phyloP scores from a whole-genome alignment of 495 filamentous ascomycete species.

The Neohortaea acidophila region DNA sequence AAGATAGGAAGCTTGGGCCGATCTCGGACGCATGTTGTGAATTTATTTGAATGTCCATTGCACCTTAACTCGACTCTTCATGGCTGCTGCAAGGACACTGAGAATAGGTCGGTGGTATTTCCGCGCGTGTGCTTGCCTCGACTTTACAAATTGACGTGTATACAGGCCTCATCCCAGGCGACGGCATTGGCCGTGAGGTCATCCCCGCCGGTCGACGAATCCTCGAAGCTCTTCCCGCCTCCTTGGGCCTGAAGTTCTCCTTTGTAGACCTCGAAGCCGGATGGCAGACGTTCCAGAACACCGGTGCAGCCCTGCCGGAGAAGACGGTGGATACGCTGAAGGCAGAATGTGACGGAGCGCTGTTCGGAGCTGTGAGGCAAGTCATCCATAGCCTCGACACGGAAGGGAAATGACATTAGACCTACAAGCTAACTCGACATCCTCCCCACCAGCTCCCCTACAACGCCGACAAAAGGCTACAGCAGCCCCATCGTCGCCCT shows the following conservation, averaged over 20 bases:
- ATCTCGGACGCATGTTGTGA: slow-evolving; percentile 58
- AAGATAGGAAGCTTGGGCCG: too few species aligned
- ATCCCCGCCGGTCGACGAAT: slow-evolving; percentile 86
- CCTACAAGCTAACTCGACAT: background rate
- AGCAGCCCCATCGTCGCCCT: slow-evolving; percentile 94
- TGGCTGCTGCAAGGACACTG: slow-evolving; percentile 18
- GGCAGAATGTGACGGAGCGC: slow-evolving; percentile 83
- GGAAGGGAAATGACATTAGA: background rate
- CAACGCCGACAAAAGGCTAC: slow-evolving; percentile 79
- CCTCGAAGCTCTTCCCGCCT: slow-evolving; percentile 74
- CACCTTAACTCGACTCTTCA: too few species aligned
- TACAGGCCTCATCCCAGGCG: slow-evolving; percentile 85
- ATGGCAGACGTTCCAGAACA: slow-evolving; percentile 80
- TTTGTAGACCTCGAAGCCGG: slow-evolving; percentile 87
- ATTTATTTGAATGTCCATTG: too few species aligned
- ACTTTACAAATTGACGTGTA: background rate
- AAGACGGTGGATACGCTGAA: slow-evolving; percentile 73
- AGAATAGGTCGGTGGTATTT: slow-evolving; percentile 22
- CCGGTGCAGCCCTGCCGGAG: slow-evolving; percentile 74
- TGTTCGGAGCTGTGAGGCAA: slow-evolving; percentile 85
- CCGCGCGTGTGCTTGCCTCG: background rate
- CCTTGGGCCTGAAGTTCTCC: slow-evolving; percentile 76
- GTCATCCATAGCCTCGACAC: background rate
- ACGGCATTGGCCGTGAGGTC: slow-evolving; percentile 96
- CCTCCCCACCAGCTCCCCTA: slow-evolving; percentile 57